These are phyloP conservation scores for Ilyonectria destructans DNA, from an alignment of 2,329 filamentous ascomycete genomes.

Conservation along the genomic window DNA sequence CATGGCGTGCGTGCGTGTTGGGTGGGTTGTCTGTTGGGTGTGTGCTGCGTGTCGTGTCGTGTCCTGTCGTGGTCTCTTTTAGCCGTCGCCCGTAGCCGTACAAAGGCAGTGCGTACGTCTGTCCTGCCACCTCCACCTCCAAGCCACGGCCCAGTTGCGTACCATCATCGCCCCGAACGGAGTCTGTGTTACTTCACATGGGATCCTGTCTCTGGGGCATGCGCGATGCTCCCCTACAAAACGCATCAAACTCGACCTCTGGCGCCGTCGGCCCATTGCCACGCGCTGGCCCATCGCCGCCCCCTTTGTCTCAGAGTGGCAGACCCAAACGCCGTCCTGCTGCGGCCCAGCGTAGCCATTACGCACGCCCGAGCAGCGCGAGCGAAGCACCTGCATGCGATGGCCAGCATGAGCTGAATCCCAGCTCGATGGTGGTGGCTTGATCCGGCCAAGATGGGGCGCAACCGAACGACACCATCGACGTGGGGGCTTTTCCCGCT, in stretches of 20 bases:
- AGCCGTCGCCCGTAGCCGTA: conserved; percentile 11
- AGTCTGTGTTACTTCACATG: neutral
- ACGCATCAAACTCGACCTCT: neutral
- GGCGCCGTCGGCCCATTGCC: neutral
- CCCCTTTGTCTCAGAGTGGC: neutral
- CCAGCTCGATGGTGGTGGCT: conserved; percentile 19
- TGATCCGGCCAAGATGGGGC: conserved; percentile 19
- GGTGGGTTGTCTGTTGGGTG: neutral
- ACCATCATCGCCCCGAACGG: neutral
- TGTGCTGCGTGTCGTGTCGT: conserved; percentile 8
- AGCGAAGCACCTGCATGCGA: conserved; percentile 5
- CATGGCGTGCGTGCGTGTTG: conserved; percentile 6
- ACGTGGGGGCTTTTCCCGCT: conserved; percentile 13
- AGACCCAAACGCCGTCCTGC: neutral
- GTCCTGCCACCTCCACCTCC: conserved; percentile 10
- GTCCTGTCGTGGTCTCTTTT: conserved; percentile 7
- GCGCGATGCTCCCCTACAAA: conserved; percentile 2
- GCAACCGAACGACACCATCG: conserved; percentile 20
- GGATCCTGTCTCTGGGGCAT: neutral
- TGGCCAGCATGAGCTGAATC: conserved; percentile 17
- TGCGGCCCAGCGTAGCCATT: too few relatives aligned
- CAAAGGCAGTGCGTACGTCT: neutral
- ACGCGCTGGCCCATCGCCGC: neutral
- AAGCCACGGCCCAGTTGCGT: conserved; percentile 22
- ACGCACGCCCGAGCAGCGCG: too few relatives aligned